phyloP scores from a whole-genome alignment of 805 yeast species.

The Candida rishiriensis region DNA sequence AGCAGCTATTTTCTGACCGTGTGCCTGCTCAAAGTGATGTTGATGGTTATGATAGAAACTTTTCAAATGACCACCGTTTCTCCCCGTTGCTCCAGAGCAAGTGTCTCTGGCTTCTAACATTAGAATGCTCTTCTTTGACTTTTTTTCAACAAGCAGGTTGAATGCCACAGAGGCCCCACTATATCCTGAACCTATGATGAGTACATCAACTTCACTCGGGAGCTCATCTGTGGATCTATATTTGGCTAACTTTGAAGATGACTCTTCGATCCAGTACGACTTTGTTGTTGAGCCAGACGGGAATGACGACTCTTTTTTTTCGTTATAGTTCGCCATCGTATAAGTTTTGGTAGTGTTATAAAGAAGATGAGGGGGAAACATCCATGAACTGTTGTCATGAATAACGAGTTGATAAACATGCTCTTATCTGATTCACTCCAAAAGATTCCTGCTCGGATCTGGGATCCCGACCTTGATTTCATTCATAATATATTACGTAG shows the following conservation, averaged over 20 bases:
- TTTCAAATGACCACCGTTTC: slow-evolving; percentile 46
- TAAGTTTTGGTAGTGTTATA: no score
- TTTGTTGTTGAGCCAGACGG: slow-evolving; percentile 7
- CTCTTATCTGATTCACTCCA: no score
- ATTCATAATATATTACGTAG: no score
- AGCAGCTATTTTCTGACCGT: slow-evolving; percentile 29
- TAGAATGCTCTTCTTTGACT: slow-evolving; percentile 9
- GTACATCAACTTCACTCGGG: slow-evolving; percentile 35
- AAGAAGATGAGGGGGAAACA: no score
- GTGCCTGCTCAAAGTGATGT: slow-evolving; percentile 8
- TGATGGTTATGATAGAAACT: slow-evolving; percentile 27
- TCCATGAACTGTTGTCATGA: no score
- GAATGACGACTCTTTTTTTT: background rate
- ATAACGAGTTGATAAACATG: no score
- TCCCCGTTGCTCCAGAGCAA: slow-evolving; percentile 40
- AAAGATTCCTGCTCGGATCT: no score
- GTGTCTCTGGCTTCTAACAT: slow-evolving; percentile 26
- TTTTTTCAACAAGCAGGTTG: slow-evolving; percentile 30
- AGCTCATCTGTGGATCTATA: slow-evolving; percentile 23
- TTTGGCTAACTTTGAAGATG: slow-evolving; percentile 16
- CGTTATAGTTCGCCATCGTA: background rate
- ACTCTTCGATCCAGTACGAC: slow-evolving; percentile 16
- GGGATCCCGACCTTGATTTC: no score
- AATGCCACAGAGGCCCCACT: slow-evolving; percentile 40
- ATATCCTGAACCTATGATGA: slow-evolving; percentile 43